A percentile compares a stretch with the other conserved stretches of the same genome.
Evolutionary conservation across 2,329 filamentous ascomycete genomes (phyloP).

Genomic region (Colletotrichum filicis): DNA sequence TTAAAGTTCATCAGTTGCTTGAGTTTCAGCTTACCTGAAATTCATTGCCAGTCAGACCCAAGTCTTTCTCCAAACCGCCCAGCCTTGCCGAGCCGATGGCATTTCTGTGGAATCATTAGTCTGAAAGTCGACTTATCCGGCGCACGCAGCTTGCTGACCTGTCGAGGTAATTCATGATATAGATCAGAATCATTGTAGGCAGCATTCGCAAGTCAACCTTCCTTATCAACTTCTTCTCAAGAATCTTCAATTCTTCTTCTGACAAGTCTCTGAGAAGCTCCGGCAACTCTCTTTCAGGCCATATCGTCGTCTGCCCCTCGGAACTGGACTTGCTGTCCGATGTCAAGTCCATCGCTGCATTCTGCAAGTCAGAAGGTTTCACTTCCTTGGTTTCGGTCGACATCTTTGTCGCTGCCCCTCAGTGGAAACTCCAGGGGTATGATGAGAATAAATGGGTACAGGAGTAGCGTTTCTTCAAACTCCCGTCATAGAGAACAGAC

Average conservation of each 20-base stretch:
- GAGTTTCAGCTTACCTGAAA: slow-evolving; percentile 48
- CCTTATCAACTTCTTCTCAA: slow-evolving; percentile 67
- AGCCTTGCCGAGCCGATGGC: slow-evolving; percentile 65
- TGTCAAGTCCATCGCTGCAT: not conserved
- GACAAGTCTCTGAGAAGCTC: slow-evolving; percentile 23
- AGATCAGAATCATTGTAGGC: slow-evolving; percentile 76
- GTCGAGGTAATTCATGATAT: slow-evolving; percentile 76
- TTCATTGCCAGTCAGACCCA: slow-evolving; percentile 44
- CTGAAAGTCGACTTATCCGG: no score
- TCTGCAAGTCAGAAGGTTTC: not conserved
- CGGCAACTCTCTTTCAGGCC: not conserved
- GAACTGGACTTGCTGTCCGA: not conserved
- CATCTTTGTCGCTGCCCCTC: no score
- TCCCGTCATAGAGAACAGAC: no score
- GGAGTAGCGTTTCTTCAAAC: no score
- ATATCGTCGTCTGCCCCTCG: not conserved
- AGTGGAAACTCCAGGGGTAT: no score
- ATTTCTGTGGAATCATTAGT: not conserved
- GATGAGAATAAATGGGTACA: no score
- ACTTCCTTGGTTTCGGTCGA: no score
- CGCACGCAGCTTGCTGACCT: slow-evolving; percentile 35
- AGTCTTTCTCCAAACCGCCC: slow-evolving; percentile 54
- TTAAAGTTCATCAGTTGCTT: slow-evolving; percentile 19
- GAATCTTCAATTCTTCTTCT: slow-evolving; percentile 38
- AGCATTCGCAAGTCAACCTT: slow-evolving; percentile 73